Evolutionary conservation across 2,329 filamentous ascomycete genomes (phyloP).

Genomic region (Dendrostoma leiphaemia): DNA sequence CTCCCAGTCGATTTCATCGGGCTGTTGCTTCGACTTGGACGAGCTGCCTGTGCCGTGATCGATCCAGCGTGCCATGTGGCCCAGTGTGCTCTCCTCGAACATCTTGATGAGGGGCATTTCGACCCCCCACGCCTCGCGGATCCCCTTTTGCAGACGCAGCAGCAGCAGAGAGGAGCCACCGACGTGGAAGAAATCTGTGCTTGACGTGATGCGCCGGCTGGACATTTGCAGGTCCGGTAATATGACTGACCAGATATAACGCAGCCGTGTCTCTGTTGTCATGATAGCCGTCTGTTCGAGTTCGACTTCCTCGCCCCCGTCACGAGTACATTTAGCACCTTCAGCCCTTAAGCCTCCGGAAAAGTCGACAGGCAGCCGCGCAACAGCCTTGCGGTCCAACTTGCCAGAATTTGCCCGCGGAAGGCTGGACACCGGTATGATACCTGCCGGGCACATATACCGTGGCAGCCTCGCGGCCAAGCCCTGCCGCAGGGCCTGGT

Average conservation of each 20-base stretch:
- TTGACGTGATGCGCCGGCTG: neutral
- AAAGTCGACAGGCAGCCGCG: too few species aligned
- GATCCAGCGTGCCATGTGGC: constrained; percentile 34
- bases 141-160: constrained; percentile 32
- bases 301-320: too few species aligned
- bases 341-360: too few species aligned
- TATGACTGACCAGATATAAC: constrained; percentile 19
- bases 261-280: neutral
- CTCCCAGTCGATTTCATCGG: constrained; percentile 15
- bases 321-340: too few species aligned
- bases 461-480: neutral
- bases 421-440: constrained; percentile 36
- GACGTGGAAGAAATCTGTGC: constrained; percentile 38
- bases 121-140: constrained; percentile 31
- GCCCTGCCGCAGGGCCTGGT: neutral
- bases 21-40: too few species aligned
- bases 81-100: constrained; percentile 35
- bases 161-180: constrained; percentile 41
- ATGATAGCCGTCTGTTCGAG: neutral
- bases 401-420: neutral
- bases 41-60: too few species aligned
- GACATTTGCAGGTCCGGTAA: neutral
- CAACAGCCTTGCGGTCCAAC: neutral
- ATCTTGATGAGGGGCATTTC: constrained; percentile 32
- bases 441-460: constrained; percentile 32